phyloP scores from a whole-genome alignment of 768 basidiomycete genomes.

The Pleurotus sapidus region DNA sequence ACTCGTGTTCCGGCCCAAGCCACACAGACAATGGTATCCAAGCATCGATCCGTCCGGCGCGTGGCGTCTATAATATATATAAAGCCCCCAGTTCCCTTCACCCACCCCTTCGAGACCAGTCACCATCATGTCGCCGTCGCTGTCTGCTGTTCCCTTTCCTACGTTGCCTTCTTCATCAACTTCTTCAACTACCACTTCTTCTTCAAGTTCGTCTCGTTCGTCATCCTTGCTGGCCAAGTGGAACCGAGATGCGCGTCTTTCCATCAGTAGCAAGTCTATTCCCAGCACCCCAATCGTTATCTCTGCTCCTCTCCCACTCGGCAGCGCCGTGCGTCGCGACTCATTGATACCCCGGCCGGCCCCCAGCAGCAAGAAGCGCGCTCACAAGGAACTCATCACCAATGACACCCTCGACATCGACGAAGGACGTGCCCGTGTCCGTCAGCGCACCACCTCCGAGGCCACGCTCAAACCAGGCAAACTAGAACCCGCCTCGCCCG shows the following conservation, averaged over 20 bases:
- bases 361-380: not conserved
- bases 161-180: too few relatives aligned
- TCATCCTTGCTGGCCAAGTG: slow-evolving; percentile 7
- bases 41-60: too few relatives aligned
- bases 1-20: too few relatives aligned
- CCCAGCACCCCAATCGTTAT: not conserved
- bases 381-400: not conserved
- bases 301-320: slow-evolving; percentile 1
- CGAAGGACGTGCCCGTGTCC: not conserved
- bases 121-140: not conserved
- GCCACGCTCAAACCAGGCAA: not conserved
- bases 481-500: not conserved
- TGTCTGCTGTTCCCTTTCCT: not conserved
- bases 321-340: slow-evolving; percentile 1
- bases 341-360: not conserved
- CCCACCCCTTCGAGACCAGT: too few relatives aligned
- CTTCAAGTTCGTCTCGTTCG: not conserved
- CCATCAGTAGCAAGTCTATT: slow-evolving; percentile 6
- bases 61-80: too few relatives aligned
- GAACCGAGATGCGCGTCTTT: slow-evolving; percentile 1
- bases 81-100: too few relatives aligned
- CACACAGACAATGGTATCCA: too few relatives aligned
- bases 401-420: not conserved
- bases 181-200: not conserved
- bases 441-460: slow-evolving; percentile 1